These are phyloP conservation scores for Lumnitzera littorea DNA, from an alignment of 345 rosid species.

Conservation along the genomic window DNA sequence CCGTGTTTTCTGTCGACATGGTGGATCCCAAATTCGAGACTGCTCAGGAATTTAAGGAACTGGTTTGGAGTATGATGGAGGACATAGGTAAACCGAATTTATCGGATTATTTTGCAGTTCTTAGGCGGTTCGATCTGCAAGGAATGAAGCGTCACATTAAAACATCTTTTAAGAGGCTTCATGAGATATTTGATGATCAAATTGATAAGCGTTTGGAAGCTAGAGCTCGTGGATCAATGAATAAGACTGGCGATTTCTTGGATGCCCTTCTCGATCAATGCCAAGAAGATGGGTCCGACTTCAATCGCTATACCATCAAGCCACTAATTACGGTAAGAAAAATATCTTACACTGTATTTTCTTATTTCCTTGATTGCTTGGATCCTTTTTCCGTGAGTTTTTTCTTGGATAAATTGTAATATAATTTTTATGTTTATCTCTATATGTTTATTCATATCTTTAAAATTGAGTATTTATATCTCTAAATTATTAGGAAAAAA, in stretches of 20 bases:
- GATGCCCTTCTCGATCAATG: constrained; percentile 30
- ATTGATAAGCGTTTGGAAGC: constrained; percentile 21
- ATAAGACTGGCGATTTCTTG: constrained; percentile 21
- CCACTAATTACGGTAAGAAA: constrained; percentile 27
- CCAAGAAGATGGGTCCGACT: constrained; percentile 14
- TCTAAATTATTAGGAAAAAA: too few relatives aligned
- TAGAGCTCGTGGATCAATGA: background rate
- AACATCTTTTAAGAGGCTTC: constrained; percentile 14
- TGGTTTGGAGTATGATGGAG: constrained; percentile 27
- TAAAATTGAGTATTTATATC: too few relatives aligned
- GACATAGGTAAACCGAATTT: constrained; percentile 26
- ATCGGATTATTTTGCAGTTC: constrained; percentile 32
- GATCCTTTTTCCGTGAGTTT: too few relatives aligned
- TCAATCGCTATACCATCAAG: constrained; percentile 19
- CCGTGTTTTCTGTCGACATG: constrained; percentile 26
- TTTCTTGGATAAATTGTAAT: too few relatives aligned
- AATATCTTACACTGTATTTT: background rate
- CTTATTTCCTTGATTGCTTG: too few relatives aligned
- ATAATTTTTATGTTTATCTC: too few relatives aligned
- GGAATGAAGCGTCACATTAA: constrained; percentile 21
- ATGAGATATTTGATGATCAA: constrained; percentile 23
- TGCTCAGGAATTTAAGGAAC: constrained; percentile 29
- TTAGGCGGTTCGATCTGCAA: constrained; percentile 26
- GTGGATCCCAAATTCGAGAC: constrained; percentile 18
- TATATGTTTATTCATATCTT: too few relatives aligned